phyloP scores from a whole-genome alignment of 208 protist species.

The Angomonas ambiguus region DNA sequence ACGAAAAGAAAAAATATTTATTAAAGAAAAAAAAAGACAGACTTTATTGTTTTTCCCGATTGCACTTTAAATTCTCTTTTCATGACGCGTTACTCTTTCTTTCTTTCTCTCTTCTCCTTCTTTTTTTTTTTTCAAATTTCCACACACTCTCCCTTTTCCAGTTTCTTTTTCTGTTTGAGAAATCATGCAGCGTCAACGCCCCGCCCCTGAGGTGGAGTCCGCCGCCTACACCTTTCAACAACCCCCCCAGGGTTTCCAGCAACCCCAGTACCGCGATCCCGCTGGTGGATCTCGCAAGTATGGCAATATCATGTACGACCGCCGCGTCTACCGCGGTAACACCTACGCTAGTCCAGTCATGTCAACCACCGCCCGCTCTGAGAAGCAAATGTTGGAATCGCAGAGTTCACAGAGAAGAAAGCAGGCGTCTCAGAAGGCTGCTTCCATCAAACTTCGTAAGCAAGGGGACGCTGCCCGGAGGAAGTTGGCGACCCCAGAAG shows the following conservation, averaged over 20 bases:
- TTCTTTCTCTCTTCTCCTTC: neutral
- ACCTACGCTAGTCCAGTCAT: conserved; percentile 91
- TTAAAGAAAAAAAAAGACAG: neutral
- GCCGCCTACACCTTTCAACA: conserved; percentile 90
- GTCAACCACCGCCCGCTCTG: conserved; percentile 59
- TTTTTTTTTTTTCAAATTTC: conserved; percentile 13
- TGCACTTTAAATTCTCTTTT: no score
- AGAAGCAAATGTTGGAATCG: conserved; percentile 67
- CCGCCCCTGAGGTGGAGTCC: conserved; percentile 28
- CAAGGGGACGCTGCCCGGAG: conserved; percentile 47
- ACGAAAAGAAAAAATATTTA: conserved; percentile 4
- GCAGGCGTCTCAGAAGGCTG: conserved; percentile 54
- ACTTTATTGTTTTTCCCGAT: conserved; percentile 6
- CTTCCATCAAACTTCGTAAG: conserved; percentile 61
- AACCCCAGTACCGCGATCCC: conserved; percentile 84
- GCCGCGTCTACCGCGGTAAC: conserved; percentile 93
- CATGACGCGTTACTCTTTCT: neutral
- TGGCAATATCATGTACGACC: conserved; percentile 95
- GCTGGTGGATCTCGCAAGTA: conserved; percentile 44
- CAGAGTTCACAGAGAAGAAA: conserved; percentile 50
- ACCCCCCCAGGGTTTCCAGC: conserved; percentile 72
- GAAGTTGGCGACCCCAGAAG: conserved; percentile 73
- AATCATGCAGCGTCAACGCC: conserved; percentile 36
- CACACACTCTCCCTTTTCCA: neutral
- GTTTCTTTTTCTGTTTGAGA: neutral